A percentile compares a stretch with the other conserved stretches of the same genome.
phyloP scores from a whole-genome alignment of 1,139 yeast species.

The Meyerozyma guilliermondii region DNA sequence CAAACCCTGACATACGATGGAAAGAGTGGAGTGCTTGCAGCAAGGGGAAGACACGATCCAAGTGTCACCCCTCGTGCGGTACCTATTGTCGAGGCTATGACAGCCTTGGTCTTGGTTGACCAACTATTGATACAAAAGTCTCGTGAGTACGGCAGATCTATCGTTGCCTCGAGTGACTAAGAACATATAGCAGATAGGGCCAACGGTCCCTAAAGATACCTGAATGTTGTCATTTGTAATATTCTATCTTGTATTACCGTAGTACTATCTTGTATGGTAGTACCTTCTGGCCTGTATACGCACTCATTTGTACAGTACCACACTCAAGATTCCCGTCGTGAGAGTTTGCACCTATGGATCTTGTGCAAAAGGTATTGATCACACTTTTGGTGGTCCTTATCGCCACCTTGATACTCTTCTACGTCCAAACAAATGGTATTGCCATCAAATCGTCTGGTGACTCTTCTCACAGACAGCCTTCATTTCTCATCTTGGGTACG shows the following conservation, averaged over 20 bases:
- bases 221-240: too few relatives aligned
- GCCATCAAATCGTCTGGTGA: conserved; percentile 12
- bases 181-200: not conserved
- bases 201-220: too few relatives aligned
- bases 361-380: conserved; percentile 13
- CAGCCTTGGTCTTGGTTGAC: conserved; percentile 89
- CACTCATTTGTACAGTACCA: not conserved
- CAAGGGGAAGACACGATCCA: conserved; percentile 98
- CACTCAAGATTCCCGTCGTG: not conserved
- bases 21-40: conserved; percentile 77
- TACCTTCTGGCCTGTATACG: not conserved
- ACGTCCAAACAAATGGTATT: conserved; percentile 9
- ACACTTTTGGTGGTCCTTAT: conserved; percentile 17
- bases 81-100: conserved; percentile 97
- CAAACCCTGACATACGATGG: conserved; percentile 86
- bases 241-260: too few relatives aligned
- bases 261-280: too few relatives aligned
- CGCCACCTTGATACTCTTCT: conserved; percentile 12
- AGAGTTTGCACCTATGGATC: conserved; percentile 13
- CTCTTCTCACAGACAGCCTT: conserved; percentile 34
- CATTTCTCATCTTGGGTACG: conserved; percentile 70
- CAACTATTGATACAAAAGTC: conserved; percentile 80
- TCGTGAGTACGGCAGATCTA: conserved; percentile 47
- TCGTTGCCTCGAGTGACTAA: conserved; percentile 9
- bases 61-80: conserved; percentile 98